phyloP scores from a whole-genome alignment of 2,329 filamentous ascomycete genomes.

The Colletotrichum sublineola region DNA sequence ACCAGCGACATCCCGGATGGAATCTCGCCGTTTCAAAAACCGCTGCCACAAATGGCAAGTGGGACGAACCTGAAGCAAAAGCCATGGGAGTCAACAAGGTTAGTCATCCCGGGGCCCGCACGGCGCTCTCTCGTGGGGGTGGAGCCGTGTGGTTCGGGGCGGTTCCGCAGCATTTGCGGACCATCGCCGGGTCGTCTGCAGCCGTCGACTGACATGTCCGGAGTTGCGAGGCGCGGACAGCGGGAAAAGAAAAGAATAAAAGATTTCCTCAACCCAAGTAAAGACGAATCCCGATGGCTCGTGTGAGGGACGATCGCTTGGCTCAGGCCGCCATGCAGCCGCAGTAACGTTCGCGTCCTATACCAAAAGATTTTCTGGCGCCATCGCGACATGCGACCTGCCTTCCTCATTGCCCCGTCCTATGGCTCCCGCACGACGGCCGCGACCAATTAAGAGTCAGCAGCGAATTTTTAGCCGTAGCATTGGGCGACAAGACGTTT shows the following conservation, averaged over 20 bases:
- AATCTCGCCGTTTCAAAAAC: neutral
- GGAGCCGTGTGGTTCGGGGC: neutral
- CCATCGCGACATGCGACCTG: conserved; percentile 23
- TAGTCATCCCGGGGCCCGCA: neutral
- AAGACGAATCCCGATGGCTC: neutral
- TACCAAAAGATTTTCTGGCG: conserved; percentile 10
- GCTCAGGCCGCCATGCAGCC: conserved; percentile 21
- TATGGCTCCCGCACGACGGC: neutral
- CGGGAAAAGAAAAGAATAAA: neutral
- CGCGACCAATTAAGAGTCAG: conserved; percentile 13
- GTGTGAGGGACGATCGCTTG: neutral
- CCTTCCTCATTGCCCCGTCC: conserved; percentile 3
- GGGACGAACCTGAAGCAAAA: neutral
- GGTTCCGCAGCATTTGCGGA: neutral
- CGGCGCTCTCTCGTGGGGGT: neutral
- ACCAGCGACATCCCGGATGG: neutral
- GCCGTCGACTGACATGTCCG: neutral
- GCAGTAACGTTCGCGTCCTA: neutral
- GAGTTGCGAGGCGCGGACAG: neutral
- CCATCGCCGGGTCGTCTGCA: neutral
- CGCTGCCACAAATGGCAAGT: neutral
- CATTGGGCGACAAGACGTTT: conserved; percentile 10
- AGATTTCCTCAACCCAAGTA: neutral
- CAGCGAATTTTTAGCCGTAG: conserved; percentile 8
- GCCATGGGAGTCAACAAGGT: neutral